Evolutionary conservation across 306 rosid species (phyloP), one percentile per base, ranked within the genome.

Genomic region (Vigna mungo): DNA sequence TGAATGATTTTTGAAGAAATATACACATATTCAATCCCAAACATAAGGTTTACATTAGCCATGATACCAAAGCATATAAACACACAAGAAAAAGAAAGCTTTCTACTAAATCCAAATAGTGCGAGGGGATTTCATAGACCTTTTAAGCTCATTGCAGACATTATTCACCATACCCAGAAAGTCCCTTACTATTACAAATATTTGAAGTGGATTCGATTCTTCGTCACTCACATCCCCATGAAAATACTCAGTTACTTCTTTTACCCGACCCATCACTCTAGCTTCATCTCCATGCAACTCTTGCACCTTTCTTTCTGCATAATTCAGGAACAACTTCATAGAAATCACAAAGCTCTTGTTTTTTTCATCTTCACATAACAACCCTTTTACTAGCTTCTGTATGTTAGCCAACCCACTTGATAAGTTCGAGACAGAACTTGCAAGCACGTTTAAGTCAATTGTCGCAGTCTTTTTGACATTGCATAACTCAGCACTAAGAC

Each of bases 141-240:
- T 59, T 59, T 15, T 59, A 30, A 59, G 66, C 18, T 14, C 66
- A 27, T 59, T 59, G 1, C 43, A 59, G 4, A 59, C 66, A 6
- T 30, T 27, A 30, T 59, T 17, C 6, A 59, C 41, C 66, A 59
- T 59, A 18, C 30, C 66, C 20, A 59, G 2, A 30, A 59, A 59
- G 41, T 59, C 66, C 41, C 66, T 59, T 10, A 59, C 66, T 2
- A 59, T 59, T 18, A 59, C 66, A 59, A 59, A 59, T 4, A 59
- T 59, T 30, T 37, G 20, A 59, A 59, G 66, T 59, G 66, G 66
- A 59, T 59, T 59, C 12, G 41, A 0, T 41, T 59, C 66, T 27
- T 59, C 66, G 7, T 59, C 32, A 30, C 41, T 59, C 43, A 27
- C 66, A 59, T 59, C 66, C 66, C 66, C 66, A 59, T 59, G 66